A percentile compares a stretch with the other conserved stretches of the same genome.
Evolutionary conservation across 2,329 filamentous ascomycete genomes (phyloP).

Genomic region (Cladophialophora exuberans): DNA sequence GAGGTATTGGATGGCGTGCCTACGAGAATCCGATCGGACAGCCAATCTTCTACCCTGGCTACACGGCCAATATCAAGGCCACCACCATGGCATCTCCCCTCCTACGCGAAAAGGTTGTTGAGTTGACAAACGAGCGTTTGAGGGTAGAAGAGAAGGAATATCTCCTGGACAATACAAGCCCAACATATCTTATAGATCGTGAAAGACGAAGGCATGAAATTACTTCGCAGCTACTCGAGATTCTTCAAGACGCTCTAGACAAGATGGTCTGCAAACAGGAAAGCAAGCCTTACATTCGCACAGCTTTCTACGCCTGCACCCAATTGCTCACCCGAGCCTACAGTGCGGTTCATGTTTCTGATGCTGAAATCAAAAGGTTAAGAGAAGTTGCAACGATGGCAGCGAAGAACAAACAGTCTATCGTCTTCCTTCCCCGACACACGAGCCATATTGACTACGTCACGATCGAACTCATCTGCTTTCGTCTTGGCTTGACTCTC

Average conservation of each 20-base stretch:
- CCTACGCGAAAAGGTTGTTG: constrained; percentile 71
- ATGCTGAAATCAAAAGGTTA: constrained; percentile 85
- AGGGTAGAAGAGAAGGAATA: constrained; percentile 72
- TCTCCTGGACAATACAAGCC: constrained; percentile 25
- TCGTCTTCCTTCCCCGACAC: constrained; percentile 94
- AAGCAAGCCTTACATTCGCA: constrained; percentile 86
- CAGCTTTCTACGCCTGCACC: constrained; percentile 86
- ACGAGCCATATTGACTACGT: constrained; percentile 96
- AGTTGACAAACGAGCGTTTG: constrained; percentile 75
- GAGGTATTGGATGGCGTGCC: constrained; percentile 90
- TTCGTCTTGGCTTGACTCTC: constrained; percentile 82
- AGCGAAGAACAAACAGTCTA: constrained; percentile 85
- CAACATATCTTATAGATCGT: constrained; percentile 29
- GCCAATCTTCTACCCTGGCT: constrained; percentile 89
- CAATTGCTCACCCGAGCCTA: constrained; percentile 91
- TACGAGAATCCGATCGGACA: constrained; percentile 91
- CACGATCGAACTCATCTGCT: constrained; percentile 92
- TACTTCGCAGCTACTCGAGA: constrained; percentile 72
- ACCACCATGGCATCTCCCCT: constrained; percentile 75
- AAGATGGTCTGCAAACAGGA: constrained; percentile 99
- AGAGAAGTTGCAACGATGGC: constrained; percentile 81
- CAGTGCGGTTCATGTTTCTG: constrained; percentile 93
- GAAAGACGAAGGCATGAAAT: constrained; percentile 65
- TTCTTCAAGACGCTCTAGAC: constrained; percentile 84
- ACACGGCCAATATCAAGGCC: constrained; percentile 85